Conservation (phyloP, 192 early-diverging fungal genomes). For the Chytriomyces confervae region DNA sequence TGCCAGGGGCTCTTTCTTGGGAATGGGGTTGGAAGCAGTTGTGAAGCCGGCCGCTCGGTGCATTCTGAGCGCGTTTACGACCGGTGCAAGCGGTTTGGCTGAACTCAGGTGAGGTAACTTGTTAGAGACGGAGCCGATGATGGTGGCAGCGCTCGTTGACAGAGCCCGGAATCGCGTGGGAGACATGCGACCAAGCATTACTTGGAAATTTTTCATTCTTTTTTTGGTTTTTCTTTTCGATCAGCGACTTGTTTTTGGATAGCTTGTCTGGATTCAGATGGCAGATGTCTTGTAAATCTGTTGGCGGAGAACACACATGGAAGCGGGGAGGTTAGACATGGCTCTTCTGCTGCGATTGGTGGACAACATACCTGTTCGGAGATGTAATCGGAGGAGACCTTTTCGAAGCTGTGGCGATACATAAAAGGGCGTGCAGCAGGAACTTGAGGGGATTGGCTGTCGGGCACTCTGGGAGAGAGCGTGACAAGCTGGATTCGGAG, state of each 20-base stretch:
- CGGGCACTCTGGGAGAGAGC: too few relatives aligned
- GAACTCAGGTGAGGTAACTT: background rate
- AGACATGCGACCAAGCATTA: background rate
- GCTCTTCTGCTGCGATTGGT: background rate
- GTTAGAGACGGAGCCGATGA: too few relatives aligned
- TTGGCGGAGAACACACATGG: background rate
- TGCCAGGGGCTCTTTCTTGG: constrained; percentile 35
- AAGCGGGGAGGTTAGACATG: background rate
- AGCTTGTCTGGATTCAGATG: background rate
- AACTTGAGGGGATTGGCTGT: too few relatives aligned
- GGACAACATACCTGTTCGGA: background rate
- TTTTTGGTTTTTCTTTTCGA: too few relatives aligned
- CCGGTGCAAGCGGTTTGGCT: background rate
- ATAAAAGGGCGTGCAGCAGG: too few relatives aligned
- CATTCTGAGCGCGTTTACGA: background rate
- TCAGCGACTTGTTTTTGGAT: background rate
- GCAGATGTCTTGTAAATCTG: background rate
- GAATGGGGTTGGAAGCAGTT: background rate
- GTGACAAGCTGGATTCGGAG: too few relatives aligned
- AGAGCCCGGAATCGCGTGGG: background rate
- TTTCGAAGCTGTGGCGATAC: background rate
- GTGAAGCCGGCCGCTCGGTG: background rate
- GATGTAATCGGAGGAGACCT: constrained; percentile 1
- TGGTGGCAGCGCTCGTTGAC: background rate
- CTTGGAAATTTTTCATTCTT: too few relatives aligned